Conservation (phyloP, 352 stramenopile genomes). For the Plasmopara halstedii region DNA sequence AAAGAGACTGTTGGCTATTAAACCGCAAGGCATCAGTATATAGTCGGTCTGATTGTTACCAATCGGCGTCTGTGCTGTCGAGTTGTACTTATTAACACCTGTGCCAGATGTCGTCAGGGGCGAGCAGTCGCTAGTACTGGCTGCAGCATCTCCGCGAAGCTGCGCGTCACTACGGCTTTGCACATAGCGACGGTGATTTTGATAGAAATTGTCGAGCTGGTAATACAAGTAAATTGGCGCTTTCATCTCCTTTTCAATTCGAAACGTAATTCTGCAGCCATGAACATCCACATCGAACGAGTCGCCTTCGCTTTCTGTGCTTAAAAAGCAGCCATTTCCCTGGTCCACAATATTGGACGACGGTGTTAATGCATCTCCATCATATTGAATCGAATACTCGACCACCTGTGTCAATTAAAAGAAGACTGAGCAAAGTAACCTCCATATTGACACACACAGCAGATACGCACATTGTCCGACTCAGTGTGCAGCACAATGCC, state of each 20-base stretch:
- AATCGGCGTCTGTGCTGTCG: conserved; percentile 33
- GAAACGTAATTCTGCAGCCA: conserved; percentile 82
- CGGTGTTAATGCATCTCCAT: conserved; percentile 48
- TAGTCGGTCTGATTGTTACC: conserved; percentile 37
- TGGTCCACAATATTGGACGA: conserved; percentile 57
- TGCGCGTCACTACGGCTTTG: conserved; percentile 88
- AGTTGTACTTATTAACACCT: conserved; percentile 66
- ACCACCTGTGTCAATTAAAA: conserved; percentile 47
- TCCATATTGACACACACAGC: neutral
- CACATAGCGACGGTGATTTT: conserved; percentile 96
- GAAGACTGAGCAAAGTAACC: neutral
- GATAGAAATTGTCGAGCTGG: conserved; percentile 99
- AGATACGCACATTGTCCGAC: conserved; percentile 69
- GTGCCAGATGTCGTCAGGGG: conserved; percentile 47
- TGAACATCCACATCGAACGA: conserved; percentile 46
- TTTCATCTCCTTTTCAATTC: conserved; percentile 90
- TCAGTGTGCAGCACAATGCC: conserved; percentile 86
- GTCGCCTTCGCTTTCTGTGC: conserved; percentile 51
- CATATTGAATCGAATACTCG: conserved; percentile 87
- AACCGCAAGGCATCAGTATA: conserved; percentile 94
- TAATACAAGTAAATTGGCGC: conserved; percentile 98
- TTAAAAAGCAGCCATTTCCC: conserved; percentile 54
- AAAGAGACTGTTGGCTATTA: conserved; percentile 99
- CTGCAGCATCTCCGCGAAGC: conserved; percentile 59
- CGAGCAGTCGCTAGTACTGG: conserved; percentile 71